Evolutionary conservation across 2,329 filamentous ascomycete species (phyloP).

Genomic region (Fusarium lyarnte): DNA sequence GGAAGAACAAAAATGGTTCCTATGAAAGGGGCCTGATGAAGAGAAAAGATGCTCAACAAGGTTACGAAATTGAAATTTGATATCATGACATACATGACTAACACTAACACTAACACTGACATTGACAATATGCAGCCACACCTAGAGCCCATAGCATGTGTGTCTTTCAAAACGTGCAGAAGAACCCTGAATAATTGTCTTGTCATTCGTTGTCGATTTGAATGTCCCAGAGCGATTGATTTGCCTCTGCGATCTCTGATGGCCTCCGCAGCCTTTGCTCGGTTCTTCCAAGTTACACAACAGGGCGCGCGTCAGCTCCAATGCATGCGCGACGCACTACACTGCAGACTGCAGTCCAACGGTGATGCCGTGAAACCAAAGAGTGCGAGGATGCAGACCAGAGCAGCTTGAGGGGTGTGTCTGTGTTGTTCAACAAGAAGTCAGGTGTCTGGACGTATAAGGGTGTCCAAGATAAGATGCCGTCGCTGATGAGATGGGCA

Average conservation of each 20-base stretch:
- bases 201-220: not conserved
- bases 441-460: slow-evolving; percentile 9
- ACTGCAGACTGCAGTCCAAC: slow-evolving; percentile 27
- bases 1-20: not conserved
- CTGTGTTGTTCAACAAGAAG: slow-evolving; percentile 31
- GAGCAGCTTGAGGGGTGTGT: slow-evolving; percentile 19
- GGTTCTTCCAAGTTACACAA: slow-evolving; percentile 28
- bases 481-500: slow-evolving; percentile 23
- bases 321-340: slow-evolving; percentile 33
- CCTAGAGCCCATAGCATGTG: not conserved
- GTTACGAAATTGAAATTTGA: slow-evolving; percentile 6
- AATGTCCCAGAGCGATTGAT: not conserved
- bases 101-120: slow-evolving; percentile 8
- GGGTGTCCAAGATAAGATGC: slow-evolving; percentile 33
- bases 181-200: not conserved
- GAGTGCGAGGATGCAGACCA: slow-evolving; percentile 4
- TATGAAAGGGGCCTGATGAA: not conserved
- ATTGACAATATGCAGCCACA: slow-evolving; percentile 28
- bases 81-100: not conserved
- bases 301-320: slow-evolving; percentile 28
- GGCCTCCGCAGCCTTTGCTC: not conserved
- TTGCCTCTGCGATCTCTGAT: slow-evolving; percentile 7
- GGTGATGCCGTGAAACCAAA: slow-evolving; percentile 37
- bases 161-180: not conserved
- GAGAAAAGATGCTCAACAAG: not conserved